Percentiles rank a stretch among this genome's conserved stretches.
phyloP scores from a whole-genome alignment of 192 early-diverging fungal species.

The Rhizoclosmatium sp. region DNA sequence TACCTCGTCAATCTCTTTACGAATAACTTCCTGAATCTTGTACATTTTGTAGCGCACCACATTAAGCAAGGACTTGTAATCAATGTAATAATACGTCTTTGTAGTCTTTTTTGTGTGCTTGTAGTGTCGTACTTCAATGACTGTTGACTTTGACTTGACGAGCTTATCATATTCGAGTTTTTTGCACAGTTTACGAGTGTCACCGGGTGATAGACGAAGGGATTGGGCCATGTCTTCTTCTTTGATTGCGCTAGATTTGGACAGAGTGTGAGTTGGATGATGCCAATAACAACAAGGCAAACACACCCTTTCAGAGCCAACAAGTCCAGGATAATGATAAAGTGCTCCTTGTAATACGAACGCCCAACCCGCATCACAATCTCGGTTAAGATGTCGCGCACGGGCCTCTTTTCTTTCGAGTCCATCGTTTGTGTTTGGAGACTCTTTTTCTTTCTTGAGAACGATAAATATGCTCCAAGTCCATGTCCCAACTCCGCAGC shows the following conservation, averaged over 20 bases:
- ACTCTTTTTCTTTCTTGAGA: not conserved
- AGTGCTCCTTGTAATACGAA: slow-evolving; percentile 82
- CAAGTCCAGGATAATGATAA: slow-evolving; percentile 84
- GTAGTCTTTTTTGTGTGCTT: slow-evolving; percentile 40
- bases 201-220: slow-evolving; percentile 71
- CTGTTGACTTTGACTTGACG: slow-evolving; percentile 55
- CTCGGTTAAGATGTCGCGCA: slow-evolving; percentile 35
- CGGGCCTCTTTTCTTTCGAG: slow-evolving; percentile 14
- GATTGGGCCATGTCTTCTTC: slow-evolving; percentile 77
- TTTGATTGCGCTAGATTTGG: slow-evolving; percentile 5
- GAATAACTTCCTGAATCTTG: slow-evolving; percentile 66
- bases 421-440: not conserved
- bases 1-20: slow-evolving; percentile 53
- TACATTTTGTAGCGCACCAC: slow-evolving; percentile 93
- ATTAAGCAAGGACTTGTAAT: slow-evolving; percentile 93
- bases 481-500: not conserved
- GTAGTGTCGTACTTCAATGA: slow-evolving; percentile 21
- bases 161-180: slow-evolving; percentile 81
- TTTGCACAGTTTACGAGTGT: slow-evolving; percentile 80
- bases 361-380: slow-evolving; percentile 56
- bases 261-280: not conserved
- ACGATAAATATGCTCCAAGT: not conserved
- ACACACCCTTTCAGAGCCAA: slow-evolving; percentile 48
- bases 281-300: not conserved
- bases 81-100: slow-evolving; percentile 75